Conservation (phyloP, 2,329 filamentous ascomycete species). For the Cordyceps militaris region DNA sequence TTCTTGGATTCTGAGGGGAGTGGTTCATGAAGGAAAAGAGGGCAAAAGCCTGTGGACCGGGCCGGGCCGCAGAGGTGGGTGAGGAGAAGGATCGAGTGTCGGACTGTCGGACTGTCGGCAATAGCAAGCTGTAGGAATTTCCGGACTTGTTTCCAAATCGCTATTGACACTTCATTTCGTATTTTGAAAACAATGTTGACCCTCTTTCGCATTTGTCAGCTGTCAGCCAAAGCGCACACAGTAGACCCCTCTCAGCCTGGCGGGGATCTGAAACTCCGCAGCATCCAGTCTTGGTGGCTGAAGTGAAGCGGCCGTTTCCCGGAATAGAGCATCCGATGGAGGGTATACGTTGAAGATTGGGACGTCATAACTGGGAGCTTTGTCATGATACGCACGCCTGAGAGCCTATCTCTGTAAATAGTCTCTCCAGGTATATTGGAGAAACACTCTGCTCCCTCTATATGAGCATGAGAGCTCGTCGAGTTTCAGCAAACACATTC, state of each 20-base stretch:
- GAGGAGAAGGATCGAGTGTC: too few relatives aligned
- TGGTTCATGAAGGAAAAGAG: not conserved
- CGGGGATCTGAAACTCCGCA: not conserved
- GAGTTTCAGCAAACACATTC: too few relatives aligned
- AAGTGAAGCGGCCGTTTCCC: too few relatives aligned
- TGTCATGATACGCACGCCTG: not conserved
- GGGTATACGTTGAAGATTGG: too few relatives aligned
- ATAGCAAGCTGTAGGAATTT: not conserved
- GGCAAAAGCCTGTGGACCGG: not conserved
- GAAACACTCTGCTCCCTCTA: too few relatives aligned
- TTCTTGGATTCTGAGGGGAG: conserved; percentile 32
- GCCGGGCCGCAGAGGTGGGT: too few relatives aligned
- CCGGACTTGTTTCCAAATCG: not conserved
- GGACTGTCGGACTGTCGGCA: not conserved
- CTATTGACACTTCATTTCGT: not conserved
- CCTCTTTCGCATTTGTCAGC: conserved; percentile 8
- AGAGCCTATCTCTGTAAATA: too few relatives aligned
- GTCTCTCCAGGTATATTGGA: too few relatives aligned
- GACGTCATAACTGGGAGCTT: not conserved
- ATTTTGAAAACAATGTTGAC: not conserved
- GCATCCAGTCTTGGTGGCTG: too few relatives aligned
- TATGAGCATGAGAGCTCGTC: too few relatives aligned
- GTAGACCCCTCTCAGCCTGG: not conserved
- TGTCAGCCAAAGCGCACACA: not conserved
- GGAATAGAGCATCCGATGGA: too few relatives aligned